Evolutionary conservation across 495 filamentous ascomycete species (phyloP), one percentile per base, ranked within the genome.

Genomic region (Penicillium robsamsonii): DNA sequence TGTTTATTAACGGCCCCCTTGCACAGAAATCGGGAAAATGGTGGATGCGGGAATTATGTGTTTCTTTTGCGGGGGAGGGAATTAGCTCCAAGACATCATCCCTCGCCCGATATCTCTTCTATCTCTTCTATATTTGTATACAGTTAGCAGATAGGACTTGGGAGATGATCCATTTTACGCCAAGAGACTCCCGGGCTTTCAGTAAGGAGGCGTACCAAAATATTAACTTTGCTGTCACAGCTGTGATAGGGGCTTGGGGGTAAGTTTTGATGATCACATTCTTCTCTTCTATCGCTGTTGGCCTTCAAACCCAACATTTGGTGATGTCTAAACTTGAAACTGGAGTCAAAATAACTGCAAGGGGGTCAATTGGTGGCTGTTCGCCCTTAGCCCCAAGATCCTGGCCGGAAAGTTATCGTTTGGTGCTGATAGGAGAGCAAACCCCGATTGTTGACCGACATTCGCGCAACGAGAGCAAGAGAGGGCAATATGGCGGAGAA

Each of bases 381-480:
- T 29, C 18, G 3, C 11, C 22, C 15, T 30, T 35, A 30, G 10
- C 35, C 31, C 24, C 49, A 42, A 18, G 15, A 43, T 22, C 50
- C 40, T 45, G 29, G 48, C 20, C 22, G 47, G 31, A 29, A 31
- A 33, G 45, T 18, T 40, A 20, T 20, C 35, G 29, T 17, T 33
- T 35, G 12, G 38, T 17, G 50, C 25, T 45, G 48, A 53, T 43
- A 22, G 40, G 50, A 17, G 3, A 44, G 41, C 40, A 53, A 53
- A 44, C 8, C 48, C 48, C 48, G 48, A 53, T 0, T 12, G 48
- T 41, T 53, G 50, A 53, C 50, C 50, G 50, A 53, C 50, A 53
- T 53, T 53, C 41, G 29, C 20, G 33, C 18, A 24, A n/a, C 33
- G 1, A 33, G 22, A n/a, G 9, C 25, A 7, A 38, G 20, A 7